These are phyloP conservation scores for Beauveria medogensis DNA, from an alignment of 2,329 filamentous ascomycete genomes.

Conservation along the genomic window DNA sequence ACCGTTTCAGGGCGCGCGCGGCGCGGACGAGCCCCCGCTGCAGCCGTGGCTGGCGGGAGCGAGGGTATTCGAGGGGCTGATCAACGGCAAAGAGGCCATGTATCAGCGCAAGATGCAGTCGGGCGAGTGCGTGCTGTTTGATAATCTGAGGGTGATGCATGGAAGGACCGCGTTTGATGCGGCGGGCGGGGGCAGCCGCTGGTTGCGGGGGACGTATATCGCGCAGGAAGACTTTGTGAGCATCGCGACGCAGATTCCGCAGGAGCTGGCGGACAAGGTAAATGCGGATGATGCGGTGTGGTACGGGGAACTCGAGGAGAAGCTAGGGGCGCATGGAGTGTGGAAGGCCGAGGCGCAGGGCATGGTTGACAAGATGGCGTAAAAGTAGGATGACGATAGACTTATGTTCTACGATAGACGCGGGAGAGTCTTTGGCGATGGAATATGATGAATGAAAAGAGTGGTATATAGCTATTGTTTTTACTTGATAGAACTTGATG, in stretches of 20 bases:
- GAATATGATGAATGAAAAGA: neutral
- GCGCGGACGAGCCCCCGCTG: conserved; percentile 16
- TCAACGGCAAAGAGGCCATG: conserved; percentile 51
- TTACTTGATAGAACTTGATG: neutral
- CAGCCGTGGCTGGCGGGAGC: conserved; percentile 41
- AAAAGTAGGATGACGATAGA: neutral
- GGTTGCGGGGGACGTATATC: conserved; percentile 82
- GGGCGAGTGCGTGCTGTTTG: conserved; percentile 89
- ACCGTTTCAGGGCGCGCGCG: conserved; percentile 62
- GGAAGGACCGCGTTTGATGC: conserved; percentile 68
- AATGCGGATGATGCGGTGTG: conserved; percentile 19
- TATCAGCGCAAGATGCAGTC: conserved; percentile 66
- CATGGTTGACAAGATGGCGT: neutral
- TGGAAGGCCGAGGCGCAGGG: conserved; percentile 13
- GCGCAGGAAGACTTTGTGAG: conserved; percentile 41
- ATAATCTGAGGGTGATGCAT: conserved; percentile 80
- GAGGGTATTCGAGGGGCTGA: conserved; percentile 44
- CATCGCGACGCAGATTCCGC: conserved; percentile 24
- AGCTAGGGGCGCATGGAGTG: conserved; percentile 17
- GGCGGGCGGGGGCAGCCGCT: conserved; percentile 55
- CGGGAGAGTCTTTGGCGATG: neutral
- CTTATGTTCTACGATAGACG: neutral
- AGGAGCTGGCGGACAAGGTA: conserved; percentile 18
- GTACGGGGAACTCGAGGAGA: conserved; percentile 10
- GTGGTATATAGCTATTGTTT: neutral